A percentile compares a stretch with the other conserved stretches of the same genome.
Conservation (phyloP, 2,329 filamentous ascomycete species). For the Dryadomyces sulphureus region DNA sequence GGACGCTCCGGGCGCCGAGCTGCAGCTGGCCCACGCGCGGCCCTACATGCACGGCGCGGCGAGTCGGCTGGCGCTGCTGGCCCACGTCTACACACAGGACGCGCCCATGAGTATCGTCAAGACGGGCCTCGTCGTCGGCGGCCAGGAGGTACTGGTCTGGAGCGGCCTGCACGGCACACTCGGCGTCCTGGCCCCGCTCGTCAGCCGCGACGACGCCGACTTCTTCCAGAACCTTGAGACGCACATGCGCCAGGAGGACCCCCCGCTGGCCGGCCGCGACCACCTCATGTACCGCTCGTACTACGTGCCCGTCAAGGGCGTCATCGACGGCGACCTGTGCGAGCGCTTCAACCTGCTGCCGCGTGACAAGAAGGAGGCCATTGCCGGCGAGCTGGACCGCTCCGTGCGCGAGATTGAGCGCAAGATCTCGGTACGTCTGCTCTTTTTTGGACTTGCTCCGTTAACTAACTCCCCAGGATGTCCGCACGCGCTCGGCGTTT, state of each 20-base stretch:
- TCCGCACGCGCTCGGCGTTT: conserved; percentile 45
- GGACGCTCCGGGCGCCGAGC: conserved; percentile 80
- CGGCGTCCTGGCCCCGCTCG: conserved; percentile 83
- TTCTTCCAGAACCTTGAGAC: conserved; percentile 94
- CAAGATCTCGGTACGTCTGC: conserved; percentile 53
- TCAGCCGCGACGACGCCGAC: conserved; percentile 83
- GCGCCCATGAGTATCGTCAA: conserved; percentile 85
- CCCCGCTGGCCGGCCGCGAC: conserved; percentile 79
- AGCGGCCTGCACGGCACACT: conserved; percentile 88
- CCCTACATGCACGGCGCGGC: conserved; percentile 82
- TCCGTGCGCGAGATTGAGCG: conserved; percentile 88
- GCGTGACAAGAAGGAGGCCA: conserved; percentile 86
- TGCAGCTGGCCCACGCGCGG: conserved; percentile 81
- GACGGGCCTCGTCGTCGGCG: conserved; percentile 77
- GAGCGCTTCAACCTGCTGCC: conserved; percentile 77
- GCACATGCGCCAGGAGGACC: conserved; percentile 72
- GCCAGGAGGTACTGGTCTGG: conserved; percentile 85
- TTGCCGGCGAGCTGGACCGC: conserved; percentile 83
- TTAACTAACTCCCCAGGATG: conserved; percentile 24
- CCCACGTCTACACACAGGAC: conserved; percentile 83
- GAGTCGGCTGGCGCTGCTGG: conserved; percentile 70
- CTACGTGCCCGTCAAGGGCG: conserved; percentile 89
- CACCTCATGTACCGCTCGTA: conserved; percentile 93
- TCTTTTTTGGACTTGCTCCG: not conserved
- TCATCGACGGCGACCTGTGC: conserved; percentile 93